Percentiles rank a stretch among this genome's conserved stretches.
phyloP scores from a whole-genome alignment of 148 eudicot genomes.

The Chenopodium berlandieri region DNA sequence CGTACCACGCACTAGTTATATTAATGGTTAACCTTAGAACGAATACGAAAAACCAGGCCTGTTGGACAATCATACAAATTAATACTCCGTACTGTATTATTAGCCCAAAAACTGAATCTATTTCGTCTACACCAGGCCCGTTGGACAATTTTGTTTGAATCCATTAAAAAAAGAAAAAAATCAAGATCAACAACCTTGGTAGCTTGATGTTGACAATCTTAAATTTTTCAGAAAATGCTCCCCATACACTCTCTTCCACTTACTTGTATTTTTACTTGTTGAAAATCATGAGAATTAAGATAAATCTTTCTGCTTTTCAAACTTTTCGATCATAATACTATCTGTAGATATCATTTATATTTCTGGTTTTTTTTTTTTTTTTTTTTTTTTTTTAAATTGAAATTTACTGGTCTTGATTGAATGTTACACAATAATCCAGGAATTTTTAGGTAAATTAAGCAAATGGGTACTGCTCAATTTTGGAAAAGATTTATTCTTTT shows the following conservation, averaged over 20 bases:
- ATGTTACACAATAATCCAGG: not conserved
- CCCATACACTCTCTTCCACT: not conserved
- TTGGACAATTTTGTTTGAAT: no score
- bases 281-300: not conserved
- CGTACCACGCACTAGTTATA: no score
- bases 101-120: not conserved
- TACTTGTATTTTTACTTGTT: not conserved
- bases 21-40: no score
- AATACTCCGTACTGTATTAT: no score
- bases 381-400: no score
- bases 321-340: no score
- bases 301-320: no score
- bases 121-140: not conserved
- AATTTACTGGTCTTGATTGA: not conserved
- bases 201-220: not conserved
- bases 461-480: conserved; percentile 9
- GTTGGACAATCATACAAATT: no score
- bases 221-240: not conserved
- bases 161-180: no score
- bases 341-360: no score
- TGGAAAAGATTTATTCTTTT: conserved; percentile 17
- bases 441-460: not conserved
- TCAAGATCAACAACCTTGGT: no score
- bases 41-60: no score
- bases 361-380: not conserved